Percentiles rank a stretch among this genome's conserved stretches.
Conservation (phyloP, 306 rosid genomes). For the Carpinus viminea region DNA sequence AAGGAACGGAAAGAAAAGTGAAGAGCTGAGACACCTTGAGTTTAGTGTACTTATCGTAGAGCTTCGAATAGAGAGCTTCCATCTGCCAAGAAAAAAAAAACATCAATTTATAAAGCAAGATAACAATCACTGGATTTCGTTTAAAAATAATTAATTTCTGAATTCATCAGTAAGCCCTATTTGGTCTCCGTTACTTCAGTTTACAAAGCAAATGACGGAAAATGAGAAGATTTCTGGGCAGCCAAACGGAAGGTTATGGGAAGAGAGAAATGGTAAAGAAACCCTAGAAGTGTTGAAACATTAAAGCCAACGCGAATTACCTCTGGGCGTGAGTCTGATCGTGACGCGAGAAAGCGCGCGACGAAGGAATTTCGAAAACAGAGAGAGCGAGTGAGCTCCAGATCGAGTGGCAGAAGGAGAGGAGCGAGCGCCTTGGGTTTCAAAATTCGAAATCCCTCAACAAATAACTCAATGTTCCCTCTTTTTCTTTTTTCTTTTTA, state of each 20-base stretch:
- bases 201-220: neutral
- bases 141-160: neutral
- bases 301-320: neutral
- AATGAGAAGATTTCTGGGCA: neutral
- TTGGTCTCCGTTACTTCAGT: neutral
- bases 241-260: neutral
- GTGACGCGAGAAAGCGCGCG: neutral
- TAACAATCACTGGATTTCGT: neutral
- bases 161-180: neutral
- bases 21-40: conserved; percentile 57
- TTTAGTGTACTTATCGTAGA: conserved; percentile 64
- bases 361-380: neutral
- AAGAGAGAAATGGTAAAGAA: neutral
- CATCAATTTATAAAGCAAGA: neutral
- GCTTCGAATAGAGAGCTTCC: conserved; percentile 82
- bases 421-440: neutral
- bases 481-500: too few species aligned
- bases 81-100: conserved; percentile 32
- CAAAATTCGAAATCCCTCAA: neutral
- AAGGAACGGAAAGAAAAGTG: neutral
- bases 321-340: neutral
- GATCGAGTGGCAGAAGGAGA: neutral
- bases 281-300: neutral
- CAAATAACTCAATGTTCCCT: too few species aligned
- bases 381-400: neutral